Percentiles rank a stretch among this genome's conserved stretches.
Conservation (phyloP, 1,284 basidiomycete species). For the Ustilago loliicola region DNA sequence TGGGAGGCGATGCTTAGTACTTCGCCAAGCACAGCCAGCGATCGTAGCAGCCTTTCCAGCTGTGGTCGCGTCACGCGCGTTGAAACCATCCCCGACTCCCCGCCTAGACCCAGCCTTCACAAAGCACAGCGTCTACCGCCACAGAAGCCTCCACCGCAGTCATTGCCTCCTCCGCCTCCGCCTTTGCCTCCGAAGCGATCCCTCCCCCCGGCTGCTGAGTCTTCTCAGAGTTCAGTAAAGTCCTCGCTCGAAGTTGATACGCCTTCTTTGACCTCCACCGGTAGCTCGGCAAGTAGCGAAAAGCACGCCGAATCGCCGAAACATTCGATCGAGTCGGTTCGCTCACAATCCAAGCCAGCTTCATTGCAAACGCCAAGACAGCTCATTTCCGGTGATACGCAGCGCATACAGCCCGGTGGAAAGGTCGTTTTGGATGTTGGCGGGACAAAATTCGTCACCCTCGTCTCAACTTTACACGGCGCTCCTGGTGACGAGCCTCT, state of each 20-base stretch:
- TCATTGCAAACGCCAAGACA: background rate
- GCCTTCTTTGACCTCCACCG: constrained; percentile 1
- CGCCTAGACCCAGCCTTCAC: constrained; percentile 6
- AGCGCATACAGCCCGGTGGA: background rate
- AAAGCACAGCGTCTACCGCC: constrained; percentile 34
- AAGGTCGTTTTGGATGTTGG: constrained; percentile 26
- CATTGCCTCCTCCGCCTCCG: constrained; percentile 28
- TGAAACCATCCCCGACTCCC: constrained; percentile 2
- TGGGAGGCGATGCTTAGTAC: constrained; percentile 19
- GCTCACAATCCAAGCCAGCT: background rate
- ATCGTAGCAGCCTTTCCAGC: constrained; percentile 17
- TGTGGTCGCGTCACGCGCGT: background rate
- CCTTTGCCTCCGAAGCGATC: constrained; percentile 1
- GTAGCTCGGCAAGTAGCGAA: background rate
- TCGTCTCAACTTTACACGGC: constrained; percentile 26
- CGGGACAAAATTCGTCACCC: constrained; percentile 29
- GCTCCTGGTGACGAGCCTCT: constrained; percentile 17
- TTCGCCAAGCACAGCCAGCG: constrained; percentile 17
- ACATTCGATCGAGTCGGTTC: background rate
- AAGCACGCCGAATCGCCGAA: background rate
- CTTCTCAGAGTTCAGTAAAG: background rate
- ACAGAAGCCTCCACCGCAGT: constrained; percentile 45
- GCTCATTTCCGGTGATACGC: too few relatives aligned
- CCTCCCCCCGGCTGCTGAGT: too few relatives aligned
- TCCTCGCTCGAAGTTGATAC: background rate